Evolutionary conservation across 305 asterid genomes (phyloP).

Genomic region (Coffea humblotiana): DNA sequence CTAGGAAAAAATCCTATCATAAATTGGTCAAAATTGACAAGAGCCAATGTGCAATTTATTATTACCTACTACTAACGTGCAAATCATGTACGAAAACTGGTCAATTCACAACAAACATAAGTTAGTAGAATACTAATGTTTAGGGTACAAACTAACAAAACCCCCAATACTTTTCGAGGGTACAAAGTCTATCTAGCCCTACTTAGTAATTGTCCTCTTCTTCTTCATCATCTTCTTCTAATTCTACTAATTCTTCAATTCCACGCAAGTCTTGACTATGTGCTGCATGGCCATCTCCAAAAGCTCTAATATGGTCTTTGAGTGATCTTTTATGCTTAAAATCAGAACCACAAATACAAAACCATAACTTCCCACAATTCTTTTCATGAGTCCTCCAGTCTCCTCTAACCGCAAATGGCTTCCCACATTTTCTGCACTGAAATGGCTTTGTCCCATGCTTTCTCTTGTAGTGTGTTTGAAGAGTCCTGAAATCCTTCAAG

Average conservation of each 20-base stretch:
- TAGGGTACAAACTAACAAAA: neutral
- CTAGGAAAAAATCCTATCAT: neutral
- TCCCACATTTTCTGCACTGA: conserved; percentile 62
- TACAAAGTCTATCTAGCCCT: neutral
- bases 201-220: neutral
- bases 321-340: conserved; percentile 89
- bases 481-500: conserved; percentile 73
- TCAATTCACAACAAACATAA: neutral
- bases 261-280: conserved; percentile 54
- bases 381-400: conserved; percentile 94
- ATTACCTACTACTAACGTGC: neutral
- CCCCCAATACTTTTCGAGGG: neutral
- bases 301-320: conserved; percentile 73
- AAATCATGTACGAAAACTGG: neutral
- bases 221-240: conserved; percentile 15
- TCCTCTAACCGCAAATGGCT: conserved; percentile 77
- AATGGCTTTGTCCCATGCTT: conserved; percentile 78
- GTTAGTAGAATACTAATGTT: neutral
- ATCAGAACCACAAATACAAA: conserved; percentile 84
- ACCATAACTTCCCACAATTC: conserved; percentile 81
- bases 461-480: conserved; percentile 82
- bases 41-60: neutral
- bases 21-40: neutral
- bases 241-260: conserved; percentile 19
- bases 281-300: conserved; percentile 72